phyloP scores from a whole-genome alignment of 176 grass and related monocot species.

The Bolboschoenus planiculmis region DNA sequence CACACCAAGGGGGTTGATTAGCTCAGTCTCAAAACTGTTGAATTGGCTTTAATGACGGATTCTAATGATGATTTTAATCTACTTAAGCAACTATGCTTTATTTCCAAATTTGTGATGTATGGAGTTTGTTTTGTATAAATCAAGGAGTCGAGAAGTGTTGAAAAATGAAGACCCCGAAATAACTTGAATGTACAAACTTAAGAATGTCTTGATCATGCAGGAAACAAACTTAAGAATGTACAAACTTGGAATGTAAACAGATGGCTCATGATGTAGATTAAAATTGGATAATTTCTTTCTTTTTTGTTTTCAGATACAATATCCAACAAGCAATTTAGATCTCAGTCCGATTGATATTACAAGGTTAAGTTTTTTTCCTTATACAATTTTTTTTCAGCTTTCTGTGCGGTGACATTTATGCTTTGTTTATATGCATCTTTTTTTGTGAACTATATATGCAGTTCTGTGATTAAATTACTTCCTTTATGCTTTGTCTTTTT shows the following conservation, averaged over 20 bases:
- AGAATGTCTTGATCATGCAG: neutral
- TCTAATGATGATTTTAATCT: neutral
- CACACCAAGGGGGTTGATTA: neutral
- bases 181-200: neutral
- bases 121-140: neutral
- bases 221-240: neutral
- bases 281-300: neutral
- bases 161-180: neutral
- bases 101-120: neutral
- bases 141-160: neutral
- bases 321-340: slow-evolving; percentile 47
- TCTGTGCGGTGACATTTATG: neutral
- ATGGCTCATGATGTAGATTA: neutral
- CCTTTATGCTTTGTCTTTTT: neutral
- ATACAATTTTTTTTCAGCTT: neutral
- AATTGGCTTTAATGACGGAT: neutral
- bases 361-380: slow-evolving; percentile 26
- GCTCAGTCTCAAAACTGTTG: neutral
- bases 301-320: slow-evolving; percentile 36
- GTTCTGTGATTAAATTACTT: neutral
- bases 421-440: neutral
- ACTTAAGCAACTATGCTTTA: neutral
- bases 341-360: slow-evolving; percentile 39
- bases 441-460: neutral
- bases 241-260: neutral